phyloP scores from a whole-genome alignment of 371 early-diverging fungal species.

The Mucor circinelloides region DNA sequence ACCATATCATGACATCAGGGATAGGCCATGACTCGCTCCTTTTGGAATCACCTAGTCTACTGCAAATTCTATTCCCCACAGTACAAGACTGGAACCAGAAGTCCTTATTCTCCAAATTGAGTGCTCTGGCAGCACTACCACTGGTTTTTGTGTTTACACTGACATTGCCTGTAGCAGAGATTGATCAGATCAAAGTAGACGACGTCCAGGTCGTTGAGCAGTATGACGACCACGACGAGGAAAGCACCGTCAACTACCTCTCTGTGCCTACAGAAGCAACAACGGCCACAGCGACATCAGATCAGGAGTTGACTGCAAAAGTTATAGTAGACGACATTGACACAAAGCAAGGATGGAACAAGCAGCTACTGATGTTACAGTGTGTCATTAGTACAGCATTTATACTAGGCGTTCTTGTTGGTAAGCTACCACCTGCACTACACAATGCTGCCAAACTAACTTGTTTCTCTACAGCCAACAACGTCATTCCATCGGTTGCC shows the following conservation, averaged over 20 bases:
- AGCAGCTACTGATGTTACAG: constrained; percentile 45
- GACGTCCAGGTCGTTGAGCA: constrained; percentile 31
- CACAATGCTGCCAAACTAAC: not conserved
- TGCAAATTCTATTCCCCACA: constrained; percentile 50
- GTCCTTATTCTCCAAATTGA: constrained; percentile 45
- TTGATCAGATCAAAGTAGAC: constrained; percentile 38
- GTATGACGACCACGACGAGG: not conserved
- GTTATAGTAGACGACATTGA: constrained; percentile 12
- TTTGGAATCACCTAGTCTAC: not conserved
- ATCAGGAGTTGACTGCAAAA: not conserved
- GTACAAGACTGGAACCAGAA: constrained; percentile 56
- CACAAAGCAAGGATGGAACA: constrained; percentile 40
- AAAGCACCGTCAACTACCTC: constrained; percentile 14
- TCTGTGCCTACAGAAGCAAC: constrained; percentile 16
- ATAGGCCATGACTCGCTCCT: not conserved
- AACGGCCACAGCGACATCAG: not conserved
- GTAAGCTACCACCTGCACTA: constrained; percentile 21
- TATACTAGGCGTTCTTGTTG: constrained; percentile 28
- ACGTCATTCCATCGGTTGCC: constrained; percentile 16
- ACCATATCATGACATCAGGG: not conserved
- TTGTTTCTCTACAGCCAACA: constrained; percentile 22
- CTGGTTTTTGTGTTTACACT: constrained; percentile 56
- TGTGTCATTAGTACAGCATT: constrained; percentile 40
- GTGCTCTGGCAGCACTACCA: constrained; percentile 56
- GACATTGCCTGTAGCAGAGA: constrained; percentile 65